phyloP scores from a whole-genome alignment of 1,284 basidiomycete genomes.

The Melampsora medusae region DNA sequence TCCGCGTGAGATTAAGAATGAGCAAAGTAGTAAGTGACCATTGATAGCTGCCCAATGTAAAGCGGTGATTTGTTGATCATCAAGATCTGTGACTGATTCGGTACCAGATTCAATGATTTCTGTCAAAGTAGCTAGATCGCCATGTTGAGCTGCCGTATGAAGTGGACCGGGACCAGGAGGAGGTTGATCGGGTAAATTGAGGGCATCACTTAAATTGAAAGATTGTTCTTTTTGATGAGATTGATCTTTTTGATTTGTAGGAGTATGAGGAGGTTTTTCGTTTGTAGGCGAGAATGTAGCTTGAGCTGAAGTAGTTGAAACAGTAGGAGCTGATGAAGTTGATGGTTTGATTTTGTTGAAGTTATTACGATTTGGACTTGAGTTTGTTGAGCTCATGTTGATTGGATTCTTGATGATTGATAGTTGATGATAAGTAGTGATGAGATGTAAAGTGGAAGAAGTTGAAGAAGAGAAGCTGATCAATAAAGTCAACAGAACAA shows the following conservation, averaged over 20 bases:
- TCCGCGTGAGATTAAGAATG: conserved; percentile 83
- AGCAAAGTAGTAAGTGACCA: conserved; percentile 68
- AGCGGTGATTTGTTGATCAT: conserved; percentile 87
- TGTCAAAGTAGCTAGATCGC: conserved; percentile 70
- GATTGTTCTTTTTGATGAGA: too few relatives aligned
- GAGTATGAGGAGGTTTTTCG: neutral
- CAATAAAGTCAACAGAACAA: too few relatives aligned
- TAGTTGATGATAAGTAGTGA: too few relatives aligned
- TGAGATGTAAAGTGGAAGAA: too few relatives aligned
- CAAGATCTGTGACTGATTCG: conserved; percentile 74
- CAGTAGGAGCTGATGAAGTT: neutral
- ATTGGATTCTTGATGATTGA: too few relatives aligned
- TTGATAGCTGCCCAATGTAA: conserved; percentile 98
- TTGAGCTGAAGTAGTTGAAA: neutral
- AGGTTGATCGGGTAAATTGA: neutral
- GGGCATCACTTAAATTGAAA: neutral
- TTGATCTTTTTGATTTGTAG: neutral
- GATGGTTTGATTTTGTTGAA: neutral
- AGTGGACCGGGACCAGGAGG: conserved; percentile 53
- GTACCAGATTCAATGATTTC: conserved; percentile 70
- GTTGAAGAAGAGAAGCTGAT: too few relatives aligned
- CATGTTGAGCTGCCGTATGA: conserved; percentile 81
- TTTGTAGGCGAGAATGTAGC: neutral
- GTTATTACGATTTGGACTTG: neutral
- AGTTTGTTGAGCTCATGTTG: neutral